These are phyloP conservation scores for Coemansia sp. DNA, from an alignment of 192 early-diverging fungal species.

Conservation along the genomic window DNA sequence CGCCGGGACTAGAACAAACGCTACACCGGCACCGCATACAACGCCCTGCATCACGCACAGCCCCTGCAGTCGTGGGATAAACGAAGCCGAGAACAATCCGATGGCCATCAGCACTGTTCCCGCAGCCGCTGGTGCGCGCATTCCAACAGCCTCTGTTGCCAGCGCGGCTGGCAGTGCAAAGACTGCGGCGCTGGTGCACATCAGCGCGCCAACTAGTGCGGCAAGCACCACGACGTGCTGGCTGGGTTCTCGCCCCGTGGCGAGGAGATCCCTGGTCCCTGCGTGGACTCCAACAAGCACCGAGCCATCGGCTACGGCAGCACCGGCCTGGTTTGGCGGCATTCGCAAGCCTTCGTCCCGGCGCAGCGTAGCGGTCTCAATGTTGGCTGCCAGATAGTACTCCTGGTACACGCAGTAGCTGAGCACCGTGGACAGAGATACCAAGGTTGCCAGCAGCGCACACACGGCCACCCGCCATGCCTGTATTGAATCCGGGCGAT, in stretches of 20 bases:
- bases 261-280: neutral
- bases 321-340: neutral
- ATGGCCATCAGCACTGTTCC: slow-evolving; percentile 50
- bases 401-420: slow-evolving; percentile 41
- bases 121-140: slow-evolving; percentile 11
- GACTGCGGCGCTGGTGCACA: slow-evolving; percentile 24
- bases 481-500: slow-evolving; percentile 12
- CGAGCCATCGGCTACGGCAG: neutral
- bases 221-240: slow-evolving; percentile 11
- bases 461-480: slow-evolving; percentile 33
- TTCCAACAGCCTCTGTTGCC: slow-evolving; percentile 18
- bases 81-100: slow-evolving; percentile 54
- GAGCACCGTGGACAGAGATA: slow-evolving; percentile 34
- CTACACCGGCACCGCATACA: slow-evolving; percentile 52
- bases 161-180: slow-evolving; percentile 25
- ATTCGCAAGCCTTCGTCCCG: neutral
- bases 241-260: neutral
- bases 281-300: neutral
- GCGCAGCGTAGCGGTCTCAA: neutral
- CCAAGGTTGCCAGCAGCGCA: slow-evolving; percentile 26
- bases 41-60: slow-evolving; percentile 63
- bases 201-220: slow-evolving; percentile 35
- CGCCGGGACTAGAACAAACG: slow-evolving; percentile 53
- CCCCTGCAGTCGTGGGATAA: slow-evolving; percentile 56
- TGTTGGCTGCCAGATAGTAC: slow-evolving; percentile 19